Percentiles rank a stretch among this genome's conserved stretches.
phyloP scores from a whole-genome alignment of 345 rosid genomes.

The Microcos paniculata region DNA sequence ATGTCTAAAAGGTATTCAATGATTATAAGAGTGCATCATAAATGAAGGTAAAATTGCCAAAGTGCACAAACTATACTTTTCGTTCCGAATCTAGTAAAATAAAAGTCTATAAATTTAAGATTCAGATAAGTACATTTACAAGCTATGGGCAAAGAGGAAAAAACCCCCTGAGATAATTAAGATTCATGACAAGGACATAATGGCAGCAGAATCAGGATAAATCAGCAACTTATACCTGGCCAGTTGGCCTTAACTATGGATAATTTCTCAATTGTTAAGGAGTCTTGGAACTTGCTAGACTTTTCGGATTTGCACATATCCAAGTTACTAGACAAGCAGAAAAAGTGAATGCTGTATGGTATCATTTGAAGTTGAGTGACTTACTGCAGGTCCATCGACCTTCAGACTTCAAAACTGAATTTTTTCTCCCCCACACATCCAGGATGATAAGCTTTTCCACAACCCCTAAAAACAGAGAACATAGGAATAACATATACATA shows the following conservation, averaged over 20 bases:
- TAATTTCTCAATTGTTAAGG: neutral
- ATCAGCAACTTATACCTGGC: neutral
- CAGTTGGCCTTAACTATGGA: neutral
- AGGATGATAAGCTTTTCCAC: conserved; percentile 10
- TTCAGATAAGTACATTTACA: neutral
- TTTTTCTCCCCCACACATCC: neutral
- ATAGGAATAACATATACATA: neutral
- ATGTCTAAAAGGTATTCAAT: neutral
- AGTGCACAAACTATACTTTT: too few relatives aligned
- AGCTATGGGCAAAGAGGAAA: neutral
- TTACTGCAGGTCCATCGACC: conserved; percentile 9
- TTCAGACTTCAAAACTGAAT: conserved; percentile 2
- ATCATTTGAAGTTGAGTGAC: neutral
- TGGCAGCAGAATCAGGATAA: neutral
- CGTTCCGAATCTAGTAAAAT: neutral
- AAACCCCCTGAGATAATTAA: neutral
- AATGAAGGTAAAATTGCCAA: too few relatives aligned
- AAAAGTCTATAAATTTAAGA: too few relatives aligned
- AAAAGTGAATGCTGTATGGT: neutral
- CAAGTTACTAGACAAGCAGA: neutral
- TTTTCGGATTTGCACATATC: neutral
- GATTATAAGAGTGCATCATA: neutral
- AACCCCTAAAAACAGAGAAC: conserved; percentile 10
- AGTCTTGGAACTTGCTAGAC: neutral
- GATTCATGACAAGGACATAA: neutral